Evolutionary conservation across 1,139 yeast species (phyloP).

Genomic region (Candida smagusa): DNA sequence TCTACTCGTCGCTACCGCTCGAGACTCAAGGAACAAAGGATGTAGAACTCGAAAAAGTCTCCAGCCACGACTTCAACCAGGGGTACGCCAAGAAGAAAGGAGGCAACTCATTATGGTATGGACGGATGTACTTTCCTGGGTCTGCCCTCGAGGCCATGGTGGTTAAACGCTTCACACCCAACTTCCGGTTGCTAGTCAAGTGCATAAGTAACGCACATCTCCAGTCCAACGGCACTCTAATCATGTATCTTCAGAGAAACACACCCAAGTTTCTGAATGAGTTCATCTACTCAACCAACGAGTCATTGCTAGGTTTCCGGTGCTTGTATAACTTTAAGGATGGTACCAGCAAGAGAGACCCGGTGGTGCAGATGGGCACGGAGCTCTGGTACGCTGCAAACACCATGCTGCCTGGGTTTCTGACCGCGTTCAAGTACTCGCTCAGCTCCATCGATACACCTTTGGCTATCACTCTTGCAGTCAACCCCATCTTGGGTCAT

Average conservation of each 20-base stretch:
- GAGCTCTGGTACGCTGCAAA: conserved; percentile 88
- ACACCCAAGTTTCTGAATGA: conserved; percentile 69
- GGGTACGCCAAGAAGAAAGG: conserved; percentile 31
- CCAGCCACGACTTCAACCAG: conserved; percentile 47
- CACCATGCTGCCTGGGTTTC: conserved; percentile 80
- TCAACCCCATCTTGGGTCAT: conserved; percentile 90
- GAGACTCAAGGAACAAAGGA: conserved; percentile 50
- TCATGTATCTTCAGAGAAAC: conserved; percentile 70
- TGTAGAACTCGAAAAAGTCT: conserved; percentile 56
- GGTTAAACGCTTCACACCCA: conserved; percentile 58
- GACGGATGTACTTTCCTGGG: conserved; percentile 86
- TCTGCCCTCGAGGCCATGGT: conserved; percentile 87
- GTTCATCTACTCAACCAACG: conserved; percentile 82
- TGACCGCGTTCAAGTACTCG: conserved; percentile 80
- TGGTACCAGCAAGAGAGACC: conserved; percentile 24
- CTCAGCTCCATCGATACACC: conserved; percentile 89
- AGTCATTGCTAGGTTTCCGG: conserved; percentile 80
- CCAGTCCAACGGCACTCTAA: conserved; percentile 55
- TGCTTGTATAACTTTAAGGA: conserved; percentile 64
- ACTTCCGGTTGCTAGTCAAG: conserved; percentile 65
- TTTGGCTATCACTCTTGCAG: conserved; percentile 77
- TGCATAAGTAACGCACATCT: conserved; percentile 72
- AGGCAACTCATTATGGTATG: conserved; percentile 42
- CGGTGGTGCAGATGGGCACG: conserved; percentile 69
- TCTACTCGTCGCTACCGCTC: conserved; percentile 66